These are phyloP conservation scores for Bisporella sp. DNA, from an alignment of 2,329 filamentous ascomycete genomes.

Conservation along the genomic window DNA sequence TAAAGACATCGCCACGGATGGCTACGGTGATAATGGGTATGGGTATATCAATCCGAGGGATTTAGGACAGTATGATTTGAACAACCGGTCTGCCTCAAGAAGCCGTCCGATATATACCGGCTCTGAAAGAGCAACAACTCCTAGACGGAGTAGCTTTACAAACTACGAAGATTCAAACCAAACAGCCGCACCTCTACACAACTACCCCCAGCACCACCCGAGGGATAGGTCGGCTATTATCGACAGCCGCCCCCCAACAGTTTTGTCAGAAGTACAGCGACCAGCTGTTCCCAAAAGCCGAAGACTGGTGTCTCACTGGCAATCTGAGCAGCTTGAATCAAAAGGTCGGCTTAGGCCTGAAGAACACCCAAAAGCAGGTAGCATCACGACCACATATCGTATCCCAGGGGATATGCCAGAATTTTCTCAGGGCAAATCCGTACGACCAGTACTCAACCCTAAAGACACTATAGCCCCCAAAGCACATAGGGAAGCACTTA, in stretches of 20 bases:
- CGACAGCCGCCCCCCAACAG: constrained; percentile 31
- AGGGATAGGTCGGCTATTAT: constrained; percentile 67
- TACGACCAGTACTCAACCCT: constrained; percentile 24
- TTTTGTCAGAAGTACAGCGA: too few relatives aligned
- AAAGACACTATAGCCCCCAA: constrained; percentile 27
- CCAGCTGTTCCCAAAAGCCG: constrained; percentile 5
- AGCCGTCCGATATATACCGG: constrained; percentile 44
- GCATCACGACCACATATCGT: constrained; percentile 15
- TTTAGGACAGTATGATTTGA: constrained; percentile 53
- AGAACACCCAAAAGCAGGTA: constrained; percentile 10
- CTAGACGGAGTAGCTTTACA: constrained; percentile 22
- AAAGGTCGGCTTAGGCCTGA: not conserved
- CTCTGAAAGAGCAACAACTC: constrained; percentile 37
- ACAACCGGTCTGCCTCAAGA: constrained; percentile 35
- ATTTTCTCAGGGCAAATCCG: constrained; percentile 12
- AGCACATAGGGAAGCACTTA: constrained; percentile 24
- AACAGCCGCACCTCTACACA: constrained; percentile 33
- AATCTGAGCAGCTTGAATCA: not conserved
- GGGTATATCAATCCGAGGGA: constrained; percentile 59
- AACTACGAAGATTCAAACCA: constrained; percentile 22
- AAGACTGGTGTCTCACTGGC: constrained; percentile 4
- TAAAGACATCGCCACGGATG: constrained; percentile 37
- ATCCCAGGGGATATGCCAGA: constrained; percentile 17
- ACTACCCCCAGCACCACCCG: constrained; percentile 54
- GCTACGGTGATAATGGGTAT: constrained; percentile 53